These are phyloP conservation scores for Hyphopichia khmerensis DNA, from an alignment of 1,139 yeast genomes.

Conservation along the genomic window DNA sequence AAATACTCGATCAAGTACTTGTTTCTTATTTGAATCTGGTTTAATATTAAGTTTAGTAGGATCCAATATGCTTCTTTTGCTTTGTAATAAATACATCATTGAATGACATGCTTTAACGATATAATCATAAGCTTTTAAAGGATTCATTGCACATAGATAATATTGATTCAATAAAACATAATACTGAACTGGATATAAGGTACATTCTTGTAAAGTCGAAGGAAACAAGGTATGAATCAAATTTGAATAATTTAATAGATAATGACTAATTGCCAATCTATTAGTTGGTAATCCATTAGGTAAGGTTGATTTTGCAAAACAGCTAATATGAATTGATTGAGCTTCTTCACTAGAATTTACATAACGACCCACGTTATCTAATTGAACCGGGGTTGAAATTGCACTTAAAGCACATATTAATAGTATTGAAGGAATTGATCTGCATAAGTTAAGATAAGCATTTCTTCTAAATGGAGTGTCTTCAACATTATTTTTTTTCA, in stretches of 20 bases:
- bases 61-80: conserved; percentile 7
- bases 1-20: conserved; percentile 37
- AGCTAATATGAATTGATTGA: conserved; percentile 16
- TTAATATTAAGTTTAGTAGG: conserved; percentile 7
- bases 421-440: conserved; percentile 27
- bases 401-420: conserved; percentile 36
- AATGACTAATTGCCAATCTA: conserved; percentile 23
- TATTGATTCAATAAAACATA: conserved; percentile 35
- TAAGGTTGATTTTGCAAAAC: conserved; percentile 12
- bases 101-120: conserved; percentile 33
- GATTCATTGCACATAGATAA: conserved; percentile 35
- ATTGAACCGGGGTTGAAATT: conserved; percentile 30
- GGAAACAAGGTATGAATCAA: conserved; percentile 26
- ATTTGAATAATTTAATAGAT: conserved; percentile 23
- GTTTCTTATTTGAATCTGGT: conserved; percentile 10
- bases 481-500: conserved; percentile 12
- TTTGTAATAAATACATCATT: conserved; percentile 33
- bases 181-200: conserved; percentile 25
- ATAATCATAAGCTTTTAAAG: conserved; percentile 35
- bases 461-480: conserved; percentile 19
- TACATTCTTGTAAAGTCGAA: conserved; percentile 15
- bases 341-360: conserved; percentile 30
- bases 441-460: conserved; percentile 23
- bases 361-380: conserved; percentile 33
- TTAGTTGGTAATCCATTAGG: conserved; percentile 17